Evolutionary conservation across 2,329 filamentous ascomycete species (phyloP).

Genomic region (Bipolaris gigantea): DNA sequence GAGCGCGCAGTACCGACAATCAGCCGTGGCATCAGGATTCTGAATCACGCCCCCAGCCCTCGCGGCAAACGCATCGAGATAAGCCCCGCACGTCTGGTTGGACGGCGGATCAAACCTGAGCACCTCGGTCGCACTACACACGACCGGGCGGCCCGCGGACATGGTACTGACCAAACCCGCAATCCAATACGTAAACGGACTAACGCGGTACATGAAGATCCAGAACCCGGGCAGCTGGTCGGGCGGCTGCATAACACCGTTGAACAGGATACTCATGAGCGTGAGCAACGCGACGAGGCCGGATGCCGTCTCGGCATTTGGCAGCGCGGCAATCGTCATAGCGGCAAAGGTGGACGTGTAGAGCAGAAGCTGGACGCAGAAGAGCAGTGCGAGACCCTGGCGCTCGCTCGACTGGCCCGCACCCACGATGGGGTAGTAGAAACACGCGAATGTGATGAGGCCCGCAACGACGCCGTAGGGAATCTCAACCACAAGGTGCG

Average conservation of each 20-base stretch:
- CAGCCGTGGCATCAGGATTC: slow-evolving; percentile 48
- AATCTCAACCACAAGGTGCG: slow-evolving; percentile 72
- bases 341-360: slow-evolving; percentile 74
- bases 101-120: slow-evolving; percentile 46
- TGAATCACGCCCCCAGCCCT: slow-evolving; percentile 47
- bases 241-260: slow-evolving; percentile 64
- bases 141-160: slow-evolving; percentile 52
- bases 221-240: slow-evolving; percentile 68
- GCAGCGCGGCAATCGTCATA: slow-evolving; percentile 71
- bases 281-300: slow-evolving; percentile 64
- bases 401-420: slow-evolving; percentile 53
- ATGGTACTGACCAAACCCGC: slow-evolving; percentile 45
- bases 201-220: slow-evolving; percentile 75
- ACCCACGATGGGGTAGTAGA: slow-evolving; percentile 62
- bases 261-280: slow-evolving; percentile 49
- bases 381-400: slow-evolving; percentile 61
- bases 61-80: slow-evolving; percentile 49
- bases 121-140: slow-evolving; percentile 51
- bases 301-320: slow-evolving; percentile 68
- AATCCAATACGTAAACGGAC: slow-evolving; percentile 67
- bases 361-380: slow-evolving; percentile 67
- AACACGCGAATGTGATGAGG: slow-evolving; percentile 64
- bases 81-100: slow-evolving; percentile 49
- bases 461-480: slow-evolving; percentile 66
- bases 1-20: slow-evolving; percentile 56